Conservation (phyloP, 179 eudicot genomes). For the Silene coronaria region DNA sequence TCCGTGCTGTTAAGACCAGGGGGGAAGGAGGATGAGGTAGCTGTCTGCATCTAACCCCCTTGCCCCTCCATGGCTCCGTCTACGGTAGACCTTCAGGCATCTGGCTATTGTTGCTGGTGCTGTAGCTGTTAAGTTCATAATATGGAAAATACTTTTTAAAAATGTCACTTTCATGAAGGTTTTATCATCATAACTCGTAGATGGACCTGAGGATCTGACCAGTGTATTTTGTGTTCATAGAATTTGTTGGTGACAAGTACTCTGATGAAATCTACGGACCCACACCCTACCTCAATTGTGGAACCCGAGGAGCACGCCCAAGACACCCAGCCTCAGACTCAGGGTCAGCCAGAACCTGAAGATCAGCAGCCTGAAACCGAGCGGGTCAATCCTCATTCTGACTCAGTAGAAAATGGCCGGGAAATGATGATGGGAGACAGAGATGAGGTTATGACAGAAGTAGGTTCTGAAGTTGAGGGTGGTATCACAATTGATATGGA, state of each 20-base stretch:
- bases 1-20: no score
- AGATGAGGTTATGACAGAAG: constrained; percentile 69
- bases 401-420: constrained; percentile 46
- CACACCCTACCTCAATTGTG: constrained; percentile 34
- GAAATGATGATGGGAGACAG: constrained; percentile 33
- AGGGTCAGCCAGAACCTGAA: neutral
- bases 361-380: constrained; percentile 4
- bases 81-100: no score
- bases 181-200: neutral
- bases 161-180: neutral
- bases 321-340: constrained; percentile 21
- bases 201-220: neutral
- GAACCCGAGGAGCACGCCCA: constrained; percentile 30
- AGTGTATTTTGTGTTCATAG: constrained; percentile 28
- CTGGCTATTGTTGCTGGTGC: neutral
- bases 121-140: neutral
- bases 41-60: no score
- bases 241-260: constrained; percentile 74
- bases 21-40: no score
- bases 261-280: constrained; percentile 46
- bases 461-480: constrained; percentile 37
- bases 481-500: constrained; percentile 55
- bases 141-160: neutral
- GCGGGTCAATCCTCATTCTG: constrained; percentile 17
- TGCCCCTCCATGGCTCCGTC: no score